Evolutionary conservation across 2,329 filamentous ascomycete species (phyloP), one percentile per base, ranked within the genome.

Genomic region (Fusarium scirpi): DNA sequence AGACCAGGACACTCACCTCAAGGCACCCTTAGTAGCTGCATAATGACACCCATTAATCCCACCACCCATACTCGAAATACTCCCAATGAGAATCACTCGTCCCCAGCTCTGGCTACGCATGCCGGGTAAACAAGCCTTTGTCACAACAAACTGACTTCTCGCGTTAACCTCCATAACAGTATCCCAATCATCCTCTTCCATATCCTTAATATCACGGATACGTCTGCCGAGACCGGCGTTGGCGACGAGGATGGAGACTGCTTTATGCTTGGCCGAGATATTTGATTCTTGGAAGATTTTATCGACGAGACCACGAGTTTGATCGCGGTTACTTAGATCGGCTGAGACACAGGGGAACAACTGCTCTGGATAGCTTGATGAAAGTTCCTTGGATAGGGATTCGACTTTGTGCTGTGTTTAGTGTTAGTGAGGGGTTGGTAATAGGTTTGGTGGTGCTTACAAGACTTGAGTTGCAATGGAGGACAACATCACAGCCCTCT

Each of bases 121-220:
- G 1, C 72, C 77, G 34, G 71, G 58, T 2, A 80, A 45, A 32
- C 78, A 80, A 2, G 72, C 73, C 54, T 77, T 78, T 12, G 77
- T 77, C 4, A 80, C 73, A 8, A 79, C 78, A 44, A 80, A 80
- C 45, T 80, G 78, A 49, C 78, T 79, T 11, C 78, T 65, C 1
- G 76, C 41, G 48, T 80, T 79, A 32, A 80, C 74, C 34, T 80
- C 79, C 71, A 80, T 76, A 34, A 80, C 72, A 30, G 76, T 67
- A 58, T 80, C 79, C 78, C 79, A 80, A 45, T 80, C 78, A 8
- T 80, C 78, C 54, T 80, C 79, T 43, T 67, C 70, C 9, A 80
- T 80, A 12, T 80, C 73, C 3, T 70, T 63, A 6, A 78, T 65
- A 24, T 80, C 78, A 3, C 79, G 74, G 18, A 80, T 79, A 1